phyloP scores from a whole-genome alignment of 169 alveolate genomes.

The Miamiensis avidus region DNA sequence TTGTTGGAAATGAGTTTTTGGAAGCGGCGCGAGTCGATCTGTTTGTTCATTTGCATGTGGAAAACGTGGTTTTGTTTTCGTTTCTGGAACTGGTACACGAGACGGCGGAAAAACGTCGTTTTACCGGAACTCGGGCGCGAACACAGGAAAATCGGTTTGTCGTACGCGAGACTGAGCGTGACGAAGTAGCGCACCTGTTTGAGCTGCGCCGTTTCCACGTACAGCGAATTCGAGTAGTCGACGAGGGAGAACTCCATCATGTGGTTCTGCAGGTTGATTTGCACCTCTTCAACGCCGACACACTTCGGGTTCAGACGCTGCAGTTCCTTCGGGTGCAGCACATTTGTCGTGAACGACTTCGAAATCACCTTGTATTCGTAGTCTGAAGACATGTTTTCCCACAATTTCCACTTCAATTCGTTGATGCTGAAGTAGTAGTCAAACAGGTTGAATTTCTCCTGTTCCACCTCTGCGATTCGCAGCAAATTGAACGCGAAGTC shows the following conservation, averaged over 20 bases:
- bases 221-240: neutral
- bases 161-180: neutral
- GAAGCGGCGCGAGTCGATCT: neutral
- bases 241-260: neutral
- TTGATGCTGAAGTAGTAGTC: neutral
- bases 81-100: neutral
- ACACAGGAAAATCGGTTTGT: neutral
- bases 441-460: neutral
- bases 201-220: neutral
- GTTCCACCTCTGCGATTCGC: neutral
- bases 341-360: neutral
- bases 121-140: neutral
- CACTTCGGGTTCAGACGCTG: constrained; percentile 6
- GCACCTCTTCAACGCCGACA: neutral
- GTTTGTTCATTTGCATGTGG: neutral
- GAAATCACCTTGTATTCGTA: neutral
- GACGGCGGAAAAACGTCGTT: neutral
- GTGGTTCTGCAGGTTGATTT: neutral
- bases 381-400: neutral
- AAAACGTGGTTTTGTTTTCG: neutral
- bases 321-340: constrained; percentile 7
- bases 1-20: neutral
- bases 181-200: neutral
- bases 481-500: neutral
- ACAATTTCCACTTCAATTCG: neutral